Evolutionary conservation across 495 filamentous ascomycete genomes (phyloP).

Genomic region (Cladorrhinum samala): DNA sequence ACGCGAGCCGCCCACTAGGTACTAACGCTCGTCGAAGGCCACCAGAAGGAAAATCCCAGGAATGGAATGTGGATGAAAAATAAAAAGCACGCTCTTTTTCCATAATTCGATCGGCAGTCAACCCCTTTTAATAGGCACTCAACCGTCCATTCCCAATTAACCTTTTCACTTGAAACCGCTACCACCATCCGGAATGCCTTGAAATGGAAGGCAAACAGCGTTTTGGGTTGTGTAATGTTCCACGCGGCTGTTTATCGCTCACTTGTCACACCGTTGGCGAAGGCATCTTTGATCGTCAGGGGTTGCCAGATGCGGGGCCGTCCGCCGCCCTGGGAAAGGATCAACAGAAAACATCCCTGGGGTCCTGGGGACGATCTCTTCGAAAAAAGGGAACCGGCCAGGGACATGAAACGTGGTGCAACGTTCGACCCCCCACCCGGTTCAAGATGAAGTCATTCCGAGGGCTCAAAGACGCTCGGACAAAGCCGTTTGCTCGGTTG

Average conservation of each 20-base stretch:
- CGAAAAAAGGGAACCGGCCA: background rate
- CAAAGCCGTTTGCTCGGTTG: background rate
- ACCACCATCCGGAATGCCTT: background rate
- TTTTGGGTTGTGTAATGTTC: background rate
- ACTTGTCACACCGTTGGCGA: slow-evolving; percentile 1
- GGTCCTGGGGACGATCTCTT: background rate
- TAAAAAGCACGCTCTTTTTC: too few relatives aligned
- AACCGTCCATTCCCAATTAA: background rate
- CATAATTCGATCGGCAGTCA: too few relatives aligned
- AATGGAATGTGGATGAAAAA: too few relatives aligned
- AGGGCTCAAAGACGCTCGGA: background rate
- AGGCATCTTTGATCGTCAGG: slow-evolving; percentile 13
- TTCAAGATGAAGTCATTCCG: slow-evolving; percentile 3
- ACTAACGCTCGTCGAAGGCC: too few relatives aligned
- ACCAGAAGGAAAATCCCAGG: too few relatives aligned
- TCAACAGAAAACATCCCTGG: slow-evolving; percentile 5
- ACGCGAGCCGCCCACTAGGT: too few relatives aligned
- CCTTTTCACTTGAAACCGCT: background rate
- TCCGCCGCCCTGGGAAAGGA: background rate
- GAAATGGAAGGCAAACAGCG: too few relatives aligned
- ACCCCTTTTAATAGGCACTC: too few relatives aligned
- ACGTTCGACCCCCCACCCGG: background rate
- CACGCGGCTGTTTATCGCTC: background rate
- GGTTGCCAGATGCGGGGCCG: slow-evolving; percentile 4
- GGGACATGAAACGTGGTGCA: slow-evolving; percentile 1